Evolutionary conservation across 352 stramenopile genomes (phyloP), one percentile per base, ranked within the genome.

Genomic region (Phytophthora crassamura): DNA sequence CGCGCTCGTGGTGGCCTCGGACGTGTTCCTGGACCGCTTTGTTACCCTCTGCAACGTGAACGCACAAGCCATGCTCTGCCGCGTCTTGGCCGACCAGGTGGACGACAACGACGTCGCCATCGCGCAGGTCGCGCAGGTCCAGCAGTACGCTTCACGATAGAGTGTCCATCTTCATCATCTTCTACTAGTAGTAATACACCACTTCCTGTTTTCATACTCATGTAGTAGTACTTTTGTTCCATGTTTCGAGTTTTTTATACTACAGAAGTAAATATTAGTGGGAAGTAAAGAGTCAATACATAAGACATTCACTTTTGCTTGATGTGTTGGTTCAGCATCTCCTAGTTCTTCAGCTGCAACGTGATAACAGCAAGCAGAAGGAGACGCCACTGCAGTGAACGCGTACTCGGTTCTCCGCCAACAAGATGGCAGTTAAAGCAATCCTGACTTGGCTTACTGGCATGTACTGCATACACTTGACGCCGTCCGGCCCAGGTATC

Each of bases 31-130:
- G 15, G 83, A 93, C 34, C 86, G 86, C 48, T 63, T 93, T 32
- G 69, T 90, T 7, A 93, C 86, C 4, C 58, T 91, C 32, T 84
- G 77, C 67, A 95, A 95, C 61, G 76, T 95, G 34, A 87, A 88
- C 55, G 73, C 77, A 28, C 81, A 91, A 66, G 83, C 84, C 14
- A 87, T 95, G 73, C 64, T 92, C 42, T 84, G 70, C 18, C 83
- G 81, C 32, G 83, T 95, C 47, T 70, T 95, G 51, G 81, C 82
- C 49, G 78, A 91, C 25, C 82, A 94, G 48, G 56, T 87, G 36
- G 75, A 84, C 56, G 70, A 80, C 4, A 60, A 63, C 11, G 45
- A 52, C 28, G 18, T 39, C 16, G 22, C 30, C 42, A 69, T 35
- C 35, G 34, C 35, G 49, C 46, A 63, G 52, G 57, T 43, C 7